Base-by-base conservation (phyloP, 1,284 basidiomycete species). In the Cerrena zonata region DNA sequence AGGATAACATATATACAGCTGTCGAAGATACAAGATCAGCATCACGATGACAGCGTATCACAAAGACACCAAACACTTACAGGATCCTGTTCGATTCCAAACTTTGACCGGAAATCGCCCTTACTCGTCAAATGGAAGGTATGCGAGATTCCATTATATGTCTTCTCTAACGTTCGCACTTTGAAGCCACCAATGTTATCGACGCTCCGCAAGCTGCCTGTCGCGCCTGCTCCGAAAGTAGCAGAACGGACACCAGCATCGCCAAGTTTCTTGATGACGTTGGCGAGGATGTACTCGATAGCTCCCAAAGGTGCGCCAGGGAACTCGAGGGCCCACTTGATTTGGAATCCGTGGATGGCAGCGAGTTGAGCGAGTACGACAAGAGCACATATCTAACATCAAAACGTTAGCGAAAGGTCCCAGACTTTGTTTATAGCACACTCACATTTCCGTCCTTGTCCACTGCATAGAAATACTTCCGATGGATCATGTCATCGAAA, bases 241-340 rank as follows among this genome's bases (percentile, higher is more conserved):
- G 75, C 69, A 38, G 58, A 62, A 27, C 62, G 63, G 45, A 73
- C 67, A 18, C 76, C 75, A 7, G 72, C 69, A 47, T 72, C 69
- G 13, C 69, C 67, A 24, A 76, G 63, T 52, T 70, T 65, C 50
- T 73, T 69, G 55, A 81, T 70, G 10, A 78, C 78, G 38, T 71
- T 61, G 39, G 73, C 56, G 45, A 80, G 68, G 51, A 77, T 72
- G 55, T 76, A 68, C 66, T 71, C 65, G 59, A 70, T 65, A 15
- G 77, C 71, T 49, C 78, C 78, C 26, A 69, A 65, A n/a, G 76
- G 75, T 5, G 76, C 74, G 26, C 67, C 70, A 7, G 78, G 77
- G 67, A 80, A 82, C 57, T 77, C 76, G 38, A 80, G 67, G 2
- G 77, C 73, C 75, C 77, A 82, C 61, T 82, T 82, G 64, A 80